Conservation (phyloP, 2,329 filamentous ascomycete species). For the Xylariaceae sp. region DNA sequence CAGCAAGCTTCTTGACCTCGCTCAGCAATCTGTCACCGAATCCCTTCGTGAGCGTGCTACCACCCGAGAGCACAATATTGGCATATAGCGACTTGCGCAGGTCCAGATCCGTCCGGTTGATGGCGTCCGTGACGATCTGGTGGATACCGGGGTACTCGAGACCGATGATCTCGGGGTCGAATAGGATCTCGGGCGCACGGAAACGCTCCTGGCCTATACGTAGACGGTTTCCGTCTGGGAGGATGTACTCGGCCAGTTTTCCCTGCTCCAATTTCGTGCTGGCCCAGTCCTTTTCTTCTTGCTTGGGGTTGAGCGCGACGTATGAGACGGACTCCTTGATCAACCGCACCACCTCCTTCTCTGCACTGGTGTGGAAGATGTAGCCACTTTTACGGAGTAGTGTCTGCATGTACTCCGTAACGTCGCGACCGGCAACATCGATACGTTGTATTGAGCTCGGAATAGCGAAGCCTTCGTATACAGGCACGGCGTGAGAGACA, state of each 20-base stretch:
- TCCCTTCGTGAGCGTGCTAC: constrained; percentile 92
- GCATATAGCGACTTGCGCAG: constrained; percentile 88
- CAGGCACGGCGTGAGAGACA: constrained; percentile 93
- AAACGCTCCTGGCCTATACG: constrained; percentile 91
- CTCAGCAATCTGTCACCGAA: constrained; percentile 89
- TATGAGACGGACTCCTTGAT: constrained; percentile 97
- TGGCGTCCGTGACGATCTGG: constrained; percentile 95
- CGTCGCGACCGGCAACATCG: constrained; percentile 91
- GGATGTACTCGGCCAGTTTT: constrained; percentile 77
- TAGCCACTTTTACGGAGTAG: constrained; percentile 87
- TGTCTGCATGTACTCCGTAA: constrained; percentile 91
- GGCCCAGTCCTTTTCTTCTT: constrained; percentile 95
- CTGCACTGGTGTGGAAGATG: constrained; percentile 93
- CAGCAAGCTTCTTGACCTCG: constrained; percentile 87
- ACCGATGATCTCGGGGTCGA: constrained; percentile 94
- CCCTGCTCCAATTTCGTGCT: constrained; percentile 69
- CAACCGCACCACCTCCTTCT: constrained; percentile 96
- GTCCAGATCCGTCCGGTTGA: constrained; percentile 91
- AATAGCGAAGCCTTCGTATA: constrained; percentile 97
- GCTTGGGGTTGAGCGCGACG: constrained; percentile 81
- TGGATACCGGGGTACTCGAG: constrained; percentile 96
- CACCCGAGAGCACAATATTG: constrained; percentile 95
- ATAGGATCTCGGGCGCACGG: constrained; percentile 92
- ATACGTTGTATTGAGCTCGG: constrained; percentile 92
- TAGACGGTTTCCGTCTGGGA: constrained; percentile 90